Evolutionary conservation across 164 flowering plant genomes (phyloP).

Genomic region (Taxillus chinensis): DNA sequence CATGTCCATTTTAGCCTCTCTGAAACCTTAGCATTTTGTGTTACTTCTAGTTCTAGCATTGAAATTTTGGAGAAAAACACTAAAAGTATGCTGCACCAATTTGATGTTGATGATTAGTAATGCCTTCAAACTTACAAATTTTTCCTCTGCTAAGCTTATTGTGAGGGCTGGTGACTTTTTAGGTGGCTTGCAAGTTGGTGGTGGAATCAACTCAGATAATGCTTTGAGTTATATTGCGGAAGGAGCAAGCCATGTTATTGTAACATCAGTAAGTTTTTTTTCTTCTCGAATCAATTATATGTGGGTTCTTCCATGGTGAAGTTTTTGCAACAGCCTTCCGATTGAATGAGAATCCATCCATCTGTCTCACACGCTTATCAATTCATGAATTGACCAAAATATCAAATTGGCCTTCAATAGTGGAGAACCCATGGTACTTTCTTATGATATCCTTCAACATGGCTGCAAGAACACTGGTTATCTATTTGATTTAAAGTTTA

Average conservation of each 20-base stretch:
- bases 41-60: background rate
- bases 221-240: conserved; percentile 60
- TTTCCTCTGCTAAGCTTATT: conserved; percentile 41
- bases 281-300: background rate
- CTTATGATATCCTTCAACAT: no score
- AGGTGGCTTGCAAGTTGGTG: conserved; percentile 97
- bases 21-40: background rate
- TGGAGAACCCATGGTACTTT: no score
- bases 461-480: no score
- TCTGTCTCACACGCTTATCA: no score
- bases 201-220: conserved; percentile 76
- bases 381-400: no score
- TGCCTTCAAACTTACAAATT: conserved; percentile 22
- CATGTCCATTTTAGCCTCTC: background rate
- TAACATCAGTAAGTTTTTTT: conserved; percentile 64
- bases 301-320: background rate
- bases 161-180: conserved; percentile 25
- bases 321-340: no score
- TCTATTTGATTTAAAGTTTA: no score
- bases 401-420: no score
- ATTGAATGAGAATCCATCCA: no score
- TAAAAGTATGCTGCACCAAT: background rate
- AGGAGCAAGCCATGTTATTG: conserved; percentile 97
- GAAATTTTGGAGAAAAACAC: background rate
- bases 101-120: conserved; percentile 7